Evolutionary conservation across 169 alveolate genomes (phyloP), one percentile per base, ranked within the genome.

Genomic region (Plasmodium sp.): DNA sequence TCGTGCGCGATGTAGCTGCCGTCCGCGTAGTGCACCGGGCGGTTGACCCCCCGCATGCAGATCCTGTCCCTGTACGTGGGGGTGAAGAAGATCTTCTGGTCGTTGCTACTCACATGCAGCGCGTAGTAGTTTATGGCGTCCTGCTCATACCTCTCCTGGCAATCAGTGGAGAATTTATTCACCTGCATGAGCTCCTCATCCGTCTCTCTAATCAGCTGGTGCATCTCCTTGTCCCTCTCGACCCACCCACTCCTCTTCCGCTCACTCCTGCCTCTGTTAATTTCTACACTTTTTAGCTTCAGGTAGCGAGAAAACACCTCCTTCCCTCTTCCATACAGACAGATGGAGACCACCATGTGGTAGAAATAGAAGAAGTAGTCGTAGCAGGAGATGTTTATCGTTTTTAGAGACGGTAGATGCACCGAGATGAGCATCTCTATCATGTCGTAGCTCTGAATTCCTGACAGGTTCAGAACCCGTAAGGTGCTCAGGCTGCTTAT

Each of bases 321-420:
- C 43, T 85, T 51, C 4, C 93, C 93, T 31, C 58, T 85, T 36
- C 93, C 93, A 75, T 85, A 85, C 33, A 75, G 27, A 51, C 75
- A 85, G 7, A 85, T 51, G 41, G 93, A 85, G 22, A 85, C 58
- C 1, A 77, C 71, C 93, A 85, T 85, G 31, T 85, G 75, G 75
- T 85, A 85, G 27, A 85, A 85, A 85, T 85, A 85, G 54, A 85
- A 85, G 43, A 85, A 85, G 41, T 85, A 85, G 58, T 85, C 93
- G 79, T 85, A 85, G 43, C 85, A 85, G 6, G 81, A 85, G 5
- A 85, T 85, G 81, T 85, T 85, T 75, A 85, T 41, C 18, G 80
- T 74, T 5, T 85, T 74, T 16, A 85, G 56, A 16, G 27, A 39
- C 5, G 93, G 93, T 22, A 74, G 18, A 1, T 73, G 36, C 81